phyloP scores from a whole-genome alignment of 768 basidiomycete species.

The Basidioascus undulatus region DNA sequence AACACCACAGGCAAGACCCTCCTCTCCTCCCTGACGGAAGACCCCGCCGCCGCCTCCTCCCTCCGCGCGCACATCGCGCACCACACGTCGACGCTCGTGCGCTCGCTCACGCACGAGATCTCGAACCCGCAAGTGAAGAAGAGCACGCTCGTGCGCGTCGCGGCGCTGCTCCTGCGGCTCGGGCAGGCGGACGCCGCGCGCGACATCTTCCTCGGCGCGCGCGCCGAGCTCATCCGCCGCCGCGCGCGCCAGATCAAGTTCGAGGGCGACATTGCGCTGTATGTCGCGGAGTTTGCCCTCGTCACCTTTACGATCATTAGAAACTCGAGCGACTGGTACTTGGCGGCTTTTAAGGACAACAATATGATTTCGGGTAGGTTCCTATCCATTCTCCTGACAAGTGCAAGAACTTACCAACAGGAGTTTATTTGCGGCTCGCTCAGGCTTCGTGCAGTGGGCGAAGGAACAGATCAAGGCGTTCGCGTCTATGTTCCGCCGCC shows the following conservation, averaged over 20 bases:
- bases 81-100: constrained; percentile 40
- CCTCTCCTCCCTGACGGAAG: constrained; percentile 16
- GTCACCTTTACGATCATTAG: constrained; percentile 87
- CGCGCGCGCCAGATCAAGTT: constrained; percentile 71
- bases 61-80: constrained; percentile 33
- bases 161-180: constrained; percentile 47
- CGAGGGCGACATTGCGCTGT: constrained; percentile 64
- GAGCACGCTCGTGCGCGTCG: constrained; percentile 40
- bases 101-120: constrained; percentile 48
- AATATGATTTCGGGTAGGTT: constrained; percentile 73
- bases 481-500: constrained; percentile 62
- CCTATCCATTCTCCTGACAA: neutral
- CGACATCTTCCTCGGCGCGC: constrained; percentile 53
- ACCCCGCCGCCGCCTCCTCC: constrained; percentile 30
- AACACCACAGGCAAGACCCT: constrained; percentile 29
- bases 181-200: constrained; percentile 56
- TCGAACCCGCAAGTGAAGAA: constrained; percentile 54
- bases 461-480: constrained; percentile 61
- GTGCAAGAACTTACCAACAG: too few species aligned
- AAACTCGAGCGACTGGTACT: constrained; percentile 93
- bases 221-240: constrained; percentile 44
- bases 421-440: too few species aligned
- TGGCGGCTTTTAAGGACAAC: constrained; percentile 86
- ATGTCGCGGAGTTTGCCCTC: constrained; percentile 63
- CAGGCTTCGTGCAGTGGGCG: constrained; percentile 89